Base-by-base conservation (phyloP, 495 filamentous ascomycete species). In the Tuber microsphaerosporum region DNA sequence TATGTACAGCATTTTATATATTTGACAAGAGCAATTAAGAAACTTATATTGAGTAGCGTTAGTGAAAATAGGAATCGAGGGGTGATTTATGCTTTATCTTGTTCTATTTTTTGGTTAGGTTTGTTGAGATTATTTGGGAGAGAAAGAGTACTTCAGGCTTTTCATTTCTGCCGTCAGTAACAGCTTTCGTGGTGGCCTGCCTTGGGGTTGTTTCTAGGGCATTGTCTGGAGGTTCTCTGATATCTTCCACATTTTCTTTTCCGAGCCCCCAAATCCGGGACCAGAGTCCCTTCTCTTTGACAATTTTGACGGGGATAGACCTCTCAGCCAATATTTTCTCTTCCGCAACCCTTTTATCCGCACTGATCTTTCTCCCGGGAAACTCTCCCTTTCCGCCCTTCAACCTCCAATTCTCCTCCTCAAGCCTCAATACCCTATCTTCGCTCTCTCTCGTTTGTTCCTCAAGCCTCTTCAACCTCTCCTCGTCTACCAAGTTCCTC, bases 381-480 rank as follows among this genome's bases (percentile, higher is more conserved):
- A 79, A 82, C 37, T 71, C 48, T 2, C 79, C 80, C 39, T 75
- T 79, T n/a, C 73, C 76, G 43, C 76, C 77, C 31, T 41, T 75
- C 56, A 79, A 42, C 39, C n/a, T 80, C 81, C 81, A 83, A 39
- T 77, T 71, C 51, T 79, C 70, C 75, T 92, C 86, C 82, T 91
- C 89, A 5, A 93, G 84, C 75, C 89, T 89, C 42, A 86, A 86
- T 41, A 95, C 86, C 69, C 89, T 87, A 65, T 79, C 79, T 70
- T 85, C 84, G 46, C 78, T 70, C 48, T 71, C 26, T n/a, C 71
- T 51, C 17, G 73, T 65, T 20, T 31, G 69, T 74, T 91, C 86
- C 81, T 91, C 89, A 9, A 93, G 83, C 79, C 91, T 90, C 44
- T 85, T 86, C 43, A 95, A 86, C 70, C 89, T 87, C 68, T 75